Base-by-base conservation (phyloP, 257 asterid genomes). In the Rhazya stricta region DNA sequence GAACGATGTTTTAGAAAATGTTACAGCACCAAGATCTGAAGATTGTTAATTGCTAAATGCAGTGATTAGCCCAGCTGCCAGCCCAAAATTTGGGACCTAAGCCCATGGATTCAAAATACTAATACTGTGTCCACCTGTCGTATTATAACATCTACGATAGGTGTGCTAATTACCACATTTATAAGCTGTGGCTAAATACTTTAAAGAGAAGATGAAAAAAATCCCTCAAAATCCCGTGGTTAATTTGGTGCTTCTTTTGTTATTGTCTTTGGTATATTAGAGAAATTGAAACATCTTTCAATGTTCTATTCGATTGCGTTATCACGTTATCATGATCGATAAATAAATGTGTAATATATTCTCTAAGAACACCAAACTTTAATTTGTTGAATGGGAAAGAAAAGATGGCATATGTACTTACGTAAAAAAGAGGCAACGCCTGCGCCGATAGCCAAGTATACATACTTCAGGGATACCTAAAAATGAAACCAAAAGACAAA, bases 351-450 rank as follows among this genome's bases (percentile, higher is more conserved):
- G 21, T 58, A 58, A 30, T 12, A 29, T 15, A 61, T 12, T 61
- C 23, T 6, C 48, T 5, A 72, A 1, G 30, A 41, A 27, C 11
- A 73, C 46, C 61, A 21, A 15, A 41, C 1, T 12, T 9, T 48
- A 15, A 8, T 25, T 5, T 57, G 27, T 36, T 6, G 13, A 37
- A 2, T 7, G 7, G 12, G 8, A 50, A 48, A 32, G 2, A 46
- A 30, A 19, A 53, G n/a, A 9, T 10, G 23, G 18, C 71, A 16
- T 10, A 56, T 41, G 23, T 18, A 72, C 91, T 77, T 71, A 86
- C 89, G 91, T 36, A 83, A 48, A 48, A 82, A 45, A 46, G 89
- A 86, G 37, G 87, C 83, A n/a, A 79, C 67, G 37, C 81, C 84
- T 45, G 84, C 73, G 16, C 81, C 84, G 71, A 84, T 73, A 58